Conservation (phyloP, 139 green algal genomes). For the Closterium sp. region DNA sequence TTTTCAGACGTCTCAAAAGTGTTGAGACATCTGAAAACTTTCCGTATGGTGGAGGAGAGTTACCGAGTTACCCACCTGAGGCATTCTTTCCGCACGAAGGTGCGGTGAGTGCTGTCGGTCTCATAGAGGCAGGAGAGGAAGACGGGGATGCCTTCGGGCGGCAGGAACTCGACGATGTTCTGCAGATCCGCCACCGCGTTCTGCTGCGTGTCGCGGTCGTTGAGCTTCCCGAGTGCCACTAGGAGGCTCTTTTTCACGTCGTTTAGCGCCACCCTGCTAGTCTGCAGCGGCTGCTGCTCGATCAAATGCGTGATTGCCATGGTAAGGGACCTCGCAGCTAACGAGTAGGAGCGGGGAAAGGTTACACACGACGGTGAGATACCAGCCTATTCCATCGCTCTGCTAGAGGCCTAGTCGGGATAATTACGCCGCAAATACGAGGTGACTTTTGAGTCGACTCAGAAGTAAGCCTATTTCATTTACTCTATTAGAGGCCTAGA, state of each 20-base stretch:
- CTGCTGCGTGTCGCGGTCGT: conserved; percentile 22
- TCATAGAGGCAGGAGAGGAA: conserved; percentile 24
- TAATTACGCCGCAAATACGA: too few relatives aligned
- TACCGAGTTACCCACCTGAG: background rate
- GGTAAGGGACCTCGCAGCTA: background rate
- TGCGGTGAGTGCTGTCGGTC: conserved; percentile 12
- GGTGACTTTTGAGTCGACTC: too few relatives aligned
- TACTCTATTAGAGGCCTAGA: background rate
- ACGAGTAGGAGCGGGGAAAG: background rate
- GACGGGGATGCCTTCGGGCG: conserved; percentile 9
- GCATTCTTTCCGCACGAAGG: conserved; percentile 22
- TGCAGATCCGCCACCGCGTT: conserved; percentile 7
- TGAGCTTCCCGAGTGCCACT: conserved; percentile 17
- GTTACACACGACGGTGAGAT: background rate
- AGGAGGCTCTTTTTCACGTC: conserved; percentile 16
- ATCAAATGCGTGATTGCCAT: background rate
- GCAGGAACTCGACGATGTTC: conserved; percentile 2
- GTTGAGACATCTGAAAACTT: too few relatives aligned
- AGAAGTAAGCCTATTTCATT: background rate
- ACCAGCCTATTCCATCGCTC: background rate
- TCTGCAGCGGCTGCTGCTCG: background rate
- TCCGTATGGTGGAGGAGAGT: too few relatives aligned
- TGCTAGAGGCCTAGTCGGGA: background rate
- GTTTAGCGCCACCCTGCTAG: background rate
- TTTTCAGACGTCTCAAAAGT: too few relatives aligned